Evolutionary conservation across 768 basidiomycete genomes (phyloP).

Genomic region (Hysterangium stoloniferum): DNA sequence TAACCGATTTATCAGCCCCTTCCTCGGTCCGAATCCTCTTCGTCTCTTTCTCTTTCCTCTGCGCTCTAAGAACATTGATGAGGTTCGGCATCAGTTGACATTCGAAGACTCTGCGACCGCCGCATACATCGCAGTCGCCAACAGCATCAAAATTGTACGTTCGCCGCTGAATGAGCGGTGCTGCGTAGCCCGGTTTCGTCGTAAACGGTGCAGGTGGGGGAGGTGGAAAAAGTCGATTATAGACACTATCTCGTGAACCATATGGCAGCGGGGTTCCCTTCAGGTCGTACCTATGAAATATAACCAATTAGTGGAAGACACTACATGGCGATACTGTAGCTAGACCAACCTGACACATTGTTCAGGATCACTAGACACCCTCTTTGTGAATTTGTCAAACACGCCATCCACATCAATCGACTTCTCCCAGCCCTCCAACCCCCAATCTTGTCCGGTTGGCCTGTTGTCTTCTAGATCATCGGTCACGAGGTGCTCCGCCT

Average conservation of each 20-base stretch:
- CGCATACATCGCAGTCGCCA: slow-evolving; percentile 56
- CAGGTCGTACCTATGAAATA: slow-evolving; percentile 68
- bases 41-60: slow-evolving; percentile 18
- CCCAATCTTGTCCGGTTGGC: slow-evolving; percentile 44
- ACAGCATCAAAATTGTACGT: slow-evolving; percentile 41
- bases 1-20: slow-evolving; percentile 25
- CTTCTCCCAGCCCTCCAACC: slow-evolving; percentile 73
- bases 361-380: slow-evolving; percentile 61
- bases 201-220: slow-evolving; percentile 47
- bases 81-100: slow-evolving; percentile 93
- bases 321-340: not conserved
- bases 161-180: slow-evolving; percentile 33
- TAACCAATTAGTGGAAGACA: not conserved
- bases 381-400: slow-evolving; percentile 76
- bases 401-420: slow-evolving; percentile 73
- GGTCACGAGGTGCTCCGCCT: slow-evolving; percentile 35
- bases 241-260: slow-evolving; percentile 59
- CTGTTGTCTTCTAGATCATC: slow-evolving; percentile 27
- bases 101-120: slow-evolving; percentile 69
- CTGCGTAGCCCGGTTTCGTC: slow-evolving; percentile 38
- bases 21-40: slow-evolving; percentile 18
- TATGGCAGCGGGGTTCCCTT: slow-evolving; percentile 79
- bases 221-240: slow-evolving; percentile 63
- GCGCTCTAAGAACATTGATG: slow-evolving; percentile 55
- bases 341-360: slow-evolving; percentile 78